Conservation (phyloP, 805 yeast genomes). For the Tetrapisispora phaffii region DNA sequence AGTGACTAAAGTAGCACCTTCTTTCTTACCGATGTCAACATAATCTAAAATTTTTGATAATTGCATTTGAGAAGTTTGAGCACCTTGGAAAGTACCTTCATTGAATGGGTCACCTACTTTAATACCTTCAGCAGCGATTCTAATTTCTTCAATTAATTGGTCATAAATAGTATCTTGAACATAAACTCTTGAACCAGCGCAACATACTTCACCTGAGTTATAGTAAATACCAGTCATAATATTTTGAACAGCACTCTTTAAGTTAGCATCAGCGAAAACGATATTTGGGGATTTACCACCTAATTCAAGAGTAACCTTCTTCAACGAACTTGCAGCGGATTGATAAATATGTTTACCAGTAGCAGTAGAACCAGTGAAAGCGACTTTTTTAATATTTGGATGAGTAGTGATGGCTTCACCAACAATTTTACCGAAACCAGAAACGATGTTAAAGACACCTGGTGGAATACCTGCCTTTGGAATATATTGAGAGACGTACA, state of each 20-base stretch:
- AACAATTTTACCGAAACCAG: conserved; percentile 70
- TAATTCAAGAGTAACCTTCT: conserved; percentile 73
- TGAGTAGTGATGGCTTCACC: conserved; percentile 65
- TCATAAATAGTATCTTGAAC: conserved; percentile 68
- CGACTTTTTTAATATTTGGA: conserved; percentile 63
- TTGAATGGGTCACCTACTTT: conserved; percentile 78
- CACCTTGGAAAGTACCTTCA: conserved; percentile 60
- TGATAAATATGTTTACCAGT: conserved; percentile 68
- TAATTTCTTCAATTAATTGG: conserved; percentile 49
- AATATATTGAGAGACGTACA: conserved; percentile 53
- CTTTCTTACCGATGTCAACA: conserved; percentile 53
- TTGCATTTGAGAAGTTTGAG: conserved; percentile 63
- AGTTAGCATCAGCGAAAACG: conserved; percentile 66
- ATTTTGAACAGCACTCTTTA: conserved; percentile 53
- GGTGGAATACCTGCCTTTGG: conserved; percentile 73
- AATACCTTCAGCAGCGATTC: conserved; percentile 36
- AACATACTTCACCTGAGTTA: conserved; percentile 90
- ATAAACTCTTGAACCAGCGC: conserved; percentile 84
- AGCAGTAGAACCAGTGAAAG: conserved; percentile 85
- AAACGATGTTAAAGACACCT: conserved; percentile 71
- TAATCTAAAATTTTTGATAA: conserved; percentile 53
- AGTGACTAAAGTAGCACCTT: conserved; percentile 61
- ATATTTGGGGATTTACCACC: conserved; percentile 90
- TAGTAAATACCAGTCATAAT: conserved; percentile 69
- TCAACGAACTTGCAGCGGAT: conserved; percentile 61